phyloP scores from a whole-genome alignment of 2,329 filamentous ascomycete genomes.

The Phyllosticta ampelicida region DNA sequence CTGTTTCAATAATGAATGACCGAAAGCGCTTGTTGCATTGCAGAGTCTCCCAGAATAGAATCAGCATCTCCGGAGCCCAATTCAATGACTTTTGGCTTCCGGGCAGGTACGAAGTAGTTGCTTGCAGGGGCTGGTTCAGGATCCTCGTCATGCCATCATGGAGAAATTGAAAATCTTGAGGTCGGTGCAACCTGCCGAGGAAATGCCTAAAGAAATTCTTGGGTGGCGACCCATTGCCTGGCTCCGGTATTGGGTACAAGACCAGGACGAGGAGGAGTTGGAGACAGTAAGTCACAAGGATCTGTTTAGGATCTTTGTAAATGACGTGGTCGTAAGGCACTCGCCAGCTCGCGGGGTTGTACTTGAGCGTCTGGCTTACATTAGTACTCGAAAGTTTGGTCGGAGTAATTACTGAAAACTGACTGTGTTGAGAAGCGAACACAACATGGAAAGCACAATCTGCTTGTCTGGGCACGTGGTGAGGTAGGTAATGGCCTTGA shows the following conservation, averaged over 20 bases:
- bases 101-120: conserved; percentile 78
- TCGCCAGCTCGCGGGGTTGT: conserved; percentile 87
- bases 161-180: conserved; percentile 95
- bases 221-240: conserved; percentile 49
- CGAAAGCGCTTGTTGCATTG: conserved; percentile 98
- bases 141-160: conserved; percentile 90
- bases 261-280: conserved; percentile 81
- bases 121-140: conserved; percentile 83
- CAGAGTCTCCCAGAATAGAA: conserved; percentile 93
- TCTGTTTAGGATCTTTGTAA: conserved; percentile 82
- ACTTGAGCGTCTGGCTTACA: conserved; percentile 67
- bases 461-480: conserved; percentile 85
- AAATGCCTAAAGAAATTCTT: conserved; percentile 96
- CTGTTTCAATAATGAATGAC: conserved; percentile 93
- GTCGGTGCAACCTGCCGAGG: conserved; percentile 76
- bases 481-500: conserved; percentile 77
- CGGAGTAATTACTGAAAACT: conserved; percentile 25
- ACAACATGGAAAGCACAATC: conserved; percentile 77
- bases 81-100: conserved; percentile 69
- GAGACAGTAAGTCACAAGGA: conserved; percentile 81
- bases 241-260: conserved; percentile 79
- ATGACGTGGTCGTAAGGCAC: conserved; percentile 90
- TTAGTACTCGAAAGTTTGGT: conserved; percentile 12
- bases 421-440: conserved; percentile 89
- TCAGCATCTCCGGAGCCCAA: conserved; percentile 90